A percentile compares a stretch with the other conserved stretches of the same genome.
Evolutionary conservation across 1,139 yeast species (phyloP).

Genomic region (Sugiyamaella castrensis): DNA sequence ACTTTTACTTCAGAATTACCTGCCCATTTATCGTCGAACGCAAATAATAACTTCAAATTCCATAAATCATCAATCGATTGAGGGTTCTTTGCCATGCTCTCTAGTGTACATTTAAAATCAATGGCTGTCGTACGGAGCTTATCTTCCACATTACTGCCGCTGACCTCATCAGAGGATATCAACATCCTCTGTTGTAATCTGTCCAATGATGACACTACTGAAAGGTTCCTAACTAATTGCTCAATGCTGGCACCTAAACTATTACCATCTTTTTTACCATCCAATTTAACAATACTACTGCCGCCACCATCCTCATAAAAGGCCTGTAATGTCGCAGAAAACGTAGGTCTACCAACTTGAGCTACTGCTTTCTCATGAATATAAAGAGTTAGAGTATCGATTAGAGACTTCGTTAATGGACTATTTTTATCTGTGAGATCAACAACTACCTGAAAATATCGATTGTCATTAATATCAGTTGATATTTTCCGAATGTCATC

Average conservation of each 20-base stretch:
- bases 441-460: constrained; percentile 40
- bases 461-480: constrained; percentile 46
- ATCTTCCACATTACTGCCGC: constrained; percentile 11
- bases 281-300: neutral
- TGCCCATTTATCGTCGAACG: constrained; percentile 49
- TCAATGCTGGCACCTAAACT: neutral
- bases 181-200: constrained; percentile 1
- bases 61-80: constrained; percentile 54
- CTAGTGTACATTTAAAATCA: constrained; percentile 56
- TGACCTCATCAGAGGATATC: constrained; percentile 11
- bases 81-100: constrained; percentile 47
- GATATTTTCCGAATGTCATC: constrained; percentile 45
- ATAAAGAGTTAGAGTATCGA: constrained; percentile 20
- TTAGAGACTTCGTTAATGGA: constrained; percentile 18
- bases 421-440: constrained; percentile 34
- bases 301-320: neutral
- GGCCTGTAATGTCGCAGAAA: constrained; percentile 2
- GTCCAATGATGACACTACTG: constrained; percentile 7
- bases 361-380: constrained; percentile 14
- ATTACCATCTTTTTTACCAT: neutral
- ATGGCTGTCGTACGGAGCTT: constrained; percentile 43
- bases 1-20: constrained; percentile 19
- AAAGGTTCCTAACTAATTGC: constrained; percentile 1
- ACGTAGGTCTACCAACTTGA: neutral
- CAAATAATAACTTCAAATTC: constrained; percentile 63